A percentile compares a stretch with the other conserved stretches of the same genome.
phyloP scores from a whole-genome alignment of 352 stramenopile species.

The Phytophthora macrochlamydospora region DNA sequence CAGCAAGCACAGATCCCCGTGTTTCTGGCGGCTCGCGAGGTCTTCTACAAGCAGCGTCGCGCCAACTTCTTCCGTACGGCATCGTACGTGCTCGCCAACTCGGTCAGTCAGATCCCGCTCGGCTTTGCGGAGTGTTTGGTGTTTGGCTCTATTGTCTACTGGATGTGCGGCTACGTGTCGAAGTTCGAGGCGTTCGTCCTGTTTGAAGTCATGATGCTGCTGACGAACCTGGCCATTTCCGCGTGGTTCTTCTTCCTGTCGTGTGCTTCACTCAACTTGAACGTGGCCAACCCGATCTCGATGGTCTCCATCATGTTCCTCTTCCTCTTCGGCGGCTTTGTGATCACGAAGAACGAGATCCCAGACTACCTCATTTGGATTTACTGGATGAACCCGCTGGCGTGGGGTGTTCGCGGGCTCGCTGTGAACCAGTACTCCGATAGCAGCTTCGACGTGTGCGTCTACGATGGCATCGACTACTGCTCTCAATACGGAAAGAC shows the following conservation, averaged over 20 bases:
- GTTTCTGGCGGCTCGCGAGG: neutral
- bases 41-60: neutral
- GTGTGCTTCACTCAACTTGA: neutral
- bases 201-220: conserved; percentile 23
- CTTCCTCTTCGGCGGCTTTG: neutral
- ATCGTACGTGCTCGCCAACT: conserved; percentile 24
- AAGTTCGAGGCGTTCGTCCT: neutral
- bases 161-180: conserved; percentile 1
- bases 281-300: neutral
- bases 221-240: conserved; percentile 22
- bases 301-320: neutral
- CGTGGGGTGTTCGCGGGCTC: neutral
- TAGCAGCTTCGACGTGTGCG: neutral
- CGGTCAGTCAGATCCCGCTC: conserved; percentile 30
- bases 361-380: neutral
- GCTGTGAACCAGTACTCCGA: neutral
- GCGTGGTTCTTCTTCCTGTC: conserved; percentile 1
- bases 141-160: conserved; percentile 56
- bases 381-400: neutral
- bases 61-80: neutral
- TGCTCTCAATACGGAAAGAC: neutral
- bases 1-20: neutral
- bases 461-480: neutral
- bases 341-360: neutral
- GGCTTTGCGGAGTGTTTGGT: conserved; percentile 46